Evolutionary conservation across 169 alveolate genomes (phyloP), one percentile per base, ranked within the genome.

Genomic region (Plasmodium gallinaceum): DNA sequence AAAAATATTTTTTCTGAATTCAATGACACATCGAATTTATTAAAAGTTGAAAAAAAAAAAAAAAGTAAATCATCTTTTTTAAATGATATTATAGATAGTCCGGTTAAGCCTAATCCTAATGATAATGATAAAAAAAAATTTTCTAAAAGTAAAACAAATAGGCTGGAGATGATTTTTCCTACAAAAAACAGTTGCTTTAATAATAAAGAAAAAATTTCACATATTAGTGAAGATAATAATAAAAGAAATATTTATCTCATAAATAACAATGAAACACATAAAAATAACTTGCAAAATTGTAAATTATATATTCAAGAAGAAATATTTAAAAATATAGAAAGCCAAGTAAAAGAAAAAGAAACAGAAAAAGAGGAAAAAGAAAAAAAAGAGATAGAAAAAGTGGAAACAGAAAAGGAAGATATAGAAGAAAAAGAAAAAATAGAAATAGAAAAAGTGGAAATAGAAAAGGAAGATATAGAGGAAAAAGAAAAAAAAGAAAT

Each of bases 261-360:
- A 2, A 32, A 32, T 32, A 32, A 4, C 6, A 4, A 32, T 54
- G 20, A 8, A 54, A 0, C 22, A 14, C 16, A 14, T 54, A 54
- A 54, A 16, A 12, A 54, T 16, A 54, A n/a, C 8, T n/a, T 5
- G 7, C 16, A 8, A 54, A 54, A 54, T 54, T 54, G 12, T 54
- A 54, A 54, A 12, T 54, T 54, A 22, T 54, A 54, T 54, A 54
- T n/a, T 54, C 16, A 16, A 22, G 64, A 54, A 16, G 64, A 51
- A 51, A 51, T 54, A 54, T 54, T 54, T 54, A 54, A 54, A 16
- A 0, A 12, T 12, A 54, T 54, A 14, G 32, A n/a, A 54, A 54
- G 64, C 3, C 20, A 14, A 51, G n/a, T 18, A 51, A 14, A 51
- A 14, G n/a, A 51, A 51, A 51, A 51, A 14, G 60, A 51, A 3